A percentile compares a stretch with the other conserved stretches of the same genome.
Evolutionary conservation across 23 red algal species (phyloP).

Genomic region (Chondrus crispus): DNA sequence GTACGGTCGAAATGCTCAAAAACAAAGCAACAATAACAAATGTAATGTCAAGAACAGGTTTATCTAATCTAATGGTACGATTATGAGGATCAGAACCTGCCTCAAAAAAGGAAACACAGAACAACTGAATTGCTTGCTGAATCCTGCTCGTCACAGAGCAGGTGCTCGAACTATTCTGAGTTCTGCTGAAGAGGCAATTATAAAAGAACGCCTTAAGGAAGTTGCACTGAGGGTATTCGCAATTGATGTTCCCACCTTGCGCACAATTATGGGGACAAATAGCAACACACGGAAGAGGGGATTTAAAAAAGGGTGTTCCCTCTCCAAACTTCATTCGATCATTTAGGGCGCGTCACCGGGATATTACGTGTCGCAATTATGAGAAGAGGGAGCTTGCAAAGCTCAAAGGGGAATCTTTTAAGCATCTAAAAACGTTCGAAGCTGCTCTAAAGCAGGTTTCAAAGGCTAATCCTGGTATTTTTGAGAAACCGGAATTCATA

Average conservation of each 20-base stretch:
- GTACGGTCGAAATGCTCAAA: background rate
- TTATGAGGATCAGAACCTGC: background rate
- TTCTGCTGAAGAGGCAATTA: background rate
- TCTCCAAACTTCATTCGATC: background rate
- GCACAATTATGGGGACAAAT: background rate
- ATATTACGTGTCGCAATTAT: background rate
- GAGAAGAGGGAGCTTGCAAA: background rate
- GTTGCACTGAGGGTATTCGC: background rate
- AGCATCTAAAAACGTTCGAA: background rate
- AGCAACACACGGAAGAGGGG: background rate
- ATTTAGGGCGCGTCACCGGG: background rate
- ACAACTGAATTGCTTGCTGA: background rate
- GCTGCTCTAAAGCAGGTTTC: background rate
- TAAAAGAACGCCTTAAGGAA: background rate
- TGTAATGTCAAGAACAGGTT: background rate
- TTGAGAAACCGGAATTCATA: background rate
- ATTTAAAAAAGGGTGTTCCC: background rate
- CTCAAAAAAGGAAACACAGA: background rate
- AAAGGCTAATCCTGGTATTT: background rate
- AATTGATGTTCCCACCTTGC: background rate
- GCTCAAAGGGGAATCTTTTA: background rate
- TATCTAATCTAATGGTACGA: background rate
- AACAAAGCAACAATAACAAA: background rate
- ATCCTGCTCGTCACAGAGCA: background rate
- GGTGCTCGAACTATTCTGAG: background rate